Evolutionary conservation across 225 moss, liverwort and hornwort species (phyloP).

Genomic region (Straminergon stramineum): DNA sequence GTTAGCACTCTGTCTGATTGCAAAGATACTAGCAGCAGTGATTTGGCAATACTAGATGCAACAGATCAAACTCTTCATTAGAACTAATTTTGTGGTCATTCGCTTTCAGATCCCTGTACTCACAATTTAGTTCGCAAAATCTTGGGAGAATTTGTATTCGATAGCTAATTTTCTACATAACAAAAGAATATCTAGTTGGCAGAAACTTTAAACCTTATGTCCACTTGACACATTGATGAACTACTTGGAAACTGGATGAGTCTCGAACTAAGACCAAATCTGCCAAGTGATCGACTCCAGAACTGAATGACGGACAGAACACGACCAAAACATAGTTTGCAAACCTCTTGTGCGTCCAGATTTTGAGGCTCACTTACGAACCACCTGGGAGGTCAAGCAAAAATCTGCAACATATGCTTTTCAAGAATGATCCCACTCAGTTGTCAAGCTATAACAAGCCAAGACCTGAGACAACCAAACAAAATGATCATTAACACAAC

Average conservation of each 20-base stretch:
- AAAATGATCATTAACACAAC: not conserved
- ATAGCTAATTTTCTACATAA: not conserved
- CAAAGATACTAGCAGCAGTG: not conserved
- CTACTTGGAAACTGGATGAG: not conserved
- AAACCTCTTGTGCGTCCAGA: not conserved
- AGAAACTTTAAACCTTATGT: no score
- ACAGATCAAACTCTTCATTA: not conserved
- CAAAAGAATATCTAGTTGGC: not conserved
- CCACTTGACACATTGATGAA: not conserved
- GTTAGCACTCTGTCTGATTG: not conserved
- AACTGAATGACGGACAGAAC: not conserved
- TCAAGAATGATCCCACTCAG: not conserved
- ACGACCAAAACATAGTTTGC: not conserved
- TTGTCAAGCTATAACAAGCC: not conserved
- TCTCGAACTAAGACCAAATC: not conserved
- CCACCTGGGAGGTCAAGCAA: not conserved
- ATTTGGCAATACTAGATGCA: not conserved
- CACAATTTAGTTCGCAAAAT: not conserved
- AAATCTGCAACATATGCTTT: not conserved
- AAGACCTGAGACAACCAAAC: not conserved
- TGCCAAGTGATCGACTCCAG: not conserved
- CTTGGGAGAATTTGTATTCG: not conserved
- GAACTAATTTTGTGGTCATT: not conserved
- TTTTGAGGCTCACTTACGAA: not conserved
- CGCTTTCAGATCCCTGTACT: not conserved